Percentiles rank a stretch among this genome's conserved stretches.
These are phyloP conservation scores for Russula sp. DNA, from an alignment of 768 basidiomycete species.

Conservation along the genomic window DNA sequence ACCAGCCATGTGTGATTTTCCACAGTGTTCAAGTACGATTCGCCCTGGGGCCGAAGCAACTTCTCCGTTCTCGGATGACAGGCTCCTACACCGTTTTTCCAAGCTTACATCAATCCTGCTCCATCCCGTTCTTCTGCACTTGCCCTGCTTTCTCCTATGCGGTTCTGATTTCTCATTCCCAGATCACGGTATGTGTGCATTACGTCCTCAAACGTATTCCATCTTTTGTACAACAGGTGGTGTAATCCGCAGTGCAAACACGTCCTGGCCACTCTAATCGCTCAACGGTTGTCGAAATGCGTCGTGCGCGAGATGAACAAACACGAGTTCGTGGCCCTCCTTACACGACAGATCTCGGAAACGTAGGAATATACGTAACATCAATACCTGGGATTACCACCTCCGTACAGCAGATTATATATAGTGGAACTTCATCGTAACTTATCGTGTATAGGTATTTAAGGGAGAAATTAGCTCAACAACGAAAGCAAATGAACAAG, in stretches of 20 bases:
- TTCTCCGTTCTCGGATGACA: conserved; percentile 66
- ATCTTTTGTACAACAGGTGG: not conserved
- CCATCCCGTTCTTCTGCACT: conserved; percentile 56
- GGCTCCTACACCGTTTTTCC: conserved; percentile 58
- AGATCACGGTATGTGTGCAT: conserved; percentile 54
- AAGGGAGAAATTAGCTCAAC: conserved; percentile 12
- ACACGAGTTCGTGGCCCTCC: conserved; percentile 50
- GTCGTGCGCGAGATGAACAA: conserved; percentile 47
- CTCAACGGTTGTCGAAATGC: conserved; percentile 50
- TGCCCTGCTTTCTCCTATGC: conserved; percentile 71
- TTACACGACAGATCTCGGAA: conserved; percentile 38
- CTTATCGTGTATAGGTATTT: conserved; percentile 6
- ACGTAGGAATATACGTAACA: not conserved
- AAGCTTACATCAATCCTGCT: conserved; percentile 42
- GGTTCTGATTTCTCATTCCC: conserved; percentile 56
- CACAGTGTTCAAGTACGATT: conserved; percentile 59
- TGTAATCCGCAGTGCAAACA: conserved; percentile 66
- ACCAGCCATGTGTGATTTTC: not conserved
- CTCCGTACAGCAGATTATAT: conserved; percentile 17
- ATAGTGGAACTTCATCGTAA: conserved; percentile 7
- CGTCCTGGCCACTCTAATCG: conserved; percentile 62
- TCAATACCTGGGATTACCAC: conserved; percentile 3
- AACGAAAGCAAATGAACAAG: not conserved
- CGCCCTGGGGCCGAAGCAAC: conserved; percentile 54
- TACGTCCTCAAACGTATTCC: not conserved